Conservation (phyloP, 2,329 filamentous ascomycete species). For the Exophiala dermatitidis region DNA sequence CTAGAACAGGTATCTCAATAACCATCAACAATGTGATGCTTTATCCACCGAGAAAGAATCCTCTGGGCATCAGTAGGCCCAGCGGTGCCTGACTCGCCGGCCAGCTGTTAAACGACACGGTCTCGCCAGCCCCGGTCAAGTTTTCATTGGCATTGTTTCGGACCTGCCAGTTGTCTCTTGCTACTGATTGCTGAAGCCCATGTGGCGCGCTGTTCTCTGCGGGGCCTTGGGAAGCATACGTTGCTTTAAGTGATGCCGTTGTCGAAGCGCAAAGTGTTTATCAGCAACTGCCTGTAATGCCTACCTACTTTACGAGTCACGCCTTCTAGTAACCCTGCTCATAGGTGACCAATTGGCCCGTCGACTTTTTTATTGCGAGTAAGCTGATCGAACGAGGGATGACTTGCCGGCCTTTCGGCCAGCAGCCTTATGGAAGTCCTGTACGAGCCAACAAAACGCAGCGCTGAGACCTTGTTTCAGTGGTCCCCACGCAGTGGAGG, state of each 20-base stretch:
- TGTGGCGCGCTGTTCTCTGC: background rate
- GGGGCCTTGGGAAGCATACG: too few relatives aligned
- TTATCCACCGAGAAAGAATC: background rate
- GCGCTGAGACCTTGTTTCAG: background rate
- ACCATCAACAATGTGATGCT: background rate
- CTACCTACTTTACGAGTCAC: too few relatives aligned
- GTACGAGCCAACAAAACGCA: background rate
- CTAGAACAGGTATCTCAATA: background rate
- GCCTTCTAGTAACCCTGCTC: too few relatives aligned
- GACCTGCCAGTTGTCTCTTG: background rate
- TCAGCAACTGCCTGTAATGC: too few relatives aligned
- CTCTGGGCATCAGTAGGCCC: background rate
- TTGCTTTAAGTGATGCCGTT: too few relatives aligned
- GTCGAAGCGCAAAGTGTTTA: too few relatives aligned
- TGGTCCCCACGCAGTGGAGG: too few relatives aligned
- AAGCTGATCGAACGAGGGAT: too few relatives aligned
- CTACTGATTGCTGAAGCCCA: background rate
- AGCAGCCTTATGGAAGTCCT: background rate
- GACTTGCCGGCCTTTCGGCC: too few relatives aligned
- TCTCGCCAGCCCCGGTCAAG: background rate
- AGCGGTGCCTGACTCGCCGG: background rate
- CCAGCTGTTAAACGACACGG: too few relatives aligned
- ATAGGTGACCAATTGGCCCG: too few relatives aligned
- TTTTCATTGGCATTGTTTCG: background rate
- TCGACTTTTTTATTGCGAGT: too few relatives aligned